phyloP scores from a whole-genome alignment of 805 yeast genomes.

The Vanderwaltozyma tropicalis region DNA sequence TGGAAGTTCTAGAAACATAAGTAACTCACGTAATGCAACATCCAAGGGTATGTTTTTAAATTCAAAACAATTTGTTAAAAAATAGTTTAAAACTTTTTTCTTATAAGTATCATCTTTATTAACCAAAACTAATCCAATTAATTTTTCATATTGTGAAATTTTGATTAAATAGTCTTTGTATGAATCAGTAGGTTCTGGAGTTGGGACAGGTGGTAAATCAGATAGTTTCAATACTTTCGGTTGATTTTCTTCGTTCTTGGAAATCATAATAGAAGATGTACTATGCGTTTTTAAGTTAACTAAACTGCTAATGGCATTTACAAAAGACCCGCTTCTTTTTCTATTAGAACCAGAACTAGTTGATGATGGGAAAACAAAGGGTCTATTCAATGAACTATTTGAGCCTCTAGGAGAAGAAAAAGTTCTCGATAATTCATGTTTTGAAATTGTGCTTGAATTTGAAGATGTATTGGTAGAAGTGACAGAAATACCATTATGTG shows the following conservation, averaged over 20 bases:
- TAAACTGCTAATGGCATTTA: slow-evolving; percentile 30
- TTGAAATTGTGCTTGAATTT: slow-evolving; percentile 1
- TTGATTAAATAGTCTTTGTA: slow-evolving; percentile 20
- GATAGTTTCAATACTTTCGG: slow-evolving; percentile 6
- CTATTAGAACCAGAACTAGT: slow-evolving; percentile 18
- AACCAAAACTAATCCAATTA: slow-evolving; percentile 24
- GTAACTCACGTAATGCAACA: slow-evolving; percentile 48
- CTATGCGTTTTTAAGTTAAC: slow-evolving; percentile 27
- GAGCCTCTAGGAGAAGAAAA: slow-evolving; percentile 3
- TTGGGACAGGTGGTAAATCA: slow-evolving; percentile 23
- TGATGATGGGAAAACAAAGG: slow-evolving; percentile 4
- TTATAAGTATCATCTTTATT: slow-evolving; percentile 20
- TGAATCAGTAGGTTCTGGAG: slow-evolving; percentile 20
- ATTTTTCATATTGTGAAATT: slow-evolving; percentile 26
- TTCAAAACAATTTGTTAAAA: slow-evolving; percentile 32
- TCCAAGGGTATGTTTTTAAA: slow-evolving; percentile 52
- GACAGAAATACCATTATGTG: background rate
- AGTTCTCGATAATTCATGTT: background rate
- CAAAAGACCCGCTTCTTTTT: slow-evolving; percentile 31
- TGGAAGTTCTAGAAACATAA: slow-evolving; percentile 52
- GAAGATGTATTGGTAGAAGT: slow-evolving; percentile 1
- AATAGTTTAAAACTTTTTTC: slow-evolving; percentile 20
- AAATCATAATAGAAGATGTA: slow-evolving; percentile 9
- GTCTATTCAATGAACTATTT: background rate
- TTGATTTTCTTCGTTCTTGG: slow-evolving; percentile 5